Evolutionary conservation across 805 yeast species (phyloP), one percentile per base, ranked within the genome.

Genomic region (Starmerella potacharoeniae): DNA sequence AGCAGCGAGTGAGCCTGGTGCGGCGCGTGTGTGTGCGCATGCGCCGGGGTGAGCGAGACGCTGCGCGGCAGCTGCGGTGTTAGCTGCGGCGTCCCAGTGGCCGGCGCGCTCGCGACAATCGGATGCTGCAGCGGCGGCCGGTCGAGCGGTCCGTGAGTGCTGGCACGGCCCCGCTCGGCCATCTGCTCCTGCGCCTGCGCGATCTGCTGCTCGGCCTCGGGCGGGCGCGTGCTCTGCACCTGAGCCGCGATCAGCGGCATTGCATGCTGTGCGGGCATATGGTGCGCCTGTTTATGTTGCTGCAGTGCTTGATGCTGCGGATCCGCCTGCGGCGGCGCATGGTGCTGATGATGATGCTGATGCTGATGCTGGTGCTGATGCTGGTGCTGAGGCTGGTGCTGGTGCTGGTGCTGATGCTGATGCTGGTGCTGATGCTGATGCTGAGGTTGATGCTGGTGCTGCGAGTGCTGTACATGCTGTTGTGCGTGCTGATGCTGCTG

Each of bases 401-500:
- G 35, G 30, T 36, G 54, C 40, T 34, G 54, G 35, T 40, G 33
- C 39, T n/a, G 30, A 22, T 22, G 22, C 22, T 40, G 43, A 2
- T 40, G 41, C 31, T 29, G 16, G 39, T 16, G 49, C 16, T 42
- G 31, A 22, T 42, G 31, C 6, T 42, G 45, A 4, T 42, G 31
- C 11, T 42, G 31, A 4, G 22, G 45, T 6, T 42, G 45, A 6
- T 22, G 45, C 7, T 42, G 45, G 40, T 48, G 56, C 33, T 49
- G 56, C 17, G 11, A 44, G 8, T 49, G 56, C 16, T 49, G 53
- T 11, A 36, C 39, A 6, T 16, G 39, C 14, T 34, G 47, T 6
- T 33, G 44, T 13, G 34, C 51, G 11, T 39, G 57, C 17, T 6
- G 35, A 36, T 36, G 54, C 40, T 34, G 54, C 41, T 40, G 33